Base-by-base conservation (phyloP, 257 asterid genomes). In the Solanum lignicaule region DNA sequence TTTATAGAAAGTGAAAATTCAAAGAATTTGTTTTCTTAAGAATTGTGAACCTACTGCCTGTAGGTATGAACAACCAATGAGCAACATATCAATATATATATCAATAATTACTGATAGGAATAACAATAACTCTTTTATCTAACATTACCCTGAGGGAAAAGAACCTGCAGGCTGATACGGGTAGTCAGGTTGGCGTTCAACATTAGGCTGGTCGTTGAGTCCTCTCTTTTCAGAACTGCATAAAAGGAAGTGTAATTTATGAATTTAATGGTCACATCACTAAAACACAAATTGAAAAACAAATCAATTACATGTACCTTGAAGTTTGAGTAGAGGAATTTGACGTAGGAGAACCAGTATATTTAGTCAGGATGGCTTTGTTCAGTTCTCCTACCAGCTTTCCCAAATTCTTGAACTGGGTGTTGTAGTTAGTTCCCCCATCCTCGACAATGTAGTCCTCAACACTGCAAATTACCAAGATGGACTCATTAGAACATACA, bases 371-470 rank as follows among this genome's bases (percentile, higher is more conserved):
- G 31, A 96, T 73, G 21, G 90, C 91, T 68, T 88, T 86, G 71
- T 94, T 91, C 72, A 95, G 88, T 32, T 82, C 88, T 9, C 88
- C 91, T 12, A 93, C 93, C 88, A 95, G 93, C 88, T 92, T 95
- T 46, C 95, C 94, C 89, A 95, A 87, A 88, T 93, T 91, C 91
- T 95, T 95, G 92, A 89, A 95, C 89, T 94, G 96, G 4, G 94
- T 75, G 60, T 86, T 87, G 83, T 92, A 95, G 71, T 91, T 92
- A 23, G 92, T 60, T 76, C 91, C 93, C 35, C 87, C 94, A 25
- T 90, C 88, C 71, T 91, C 91, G n/a, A 76, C 90, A 14, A 87
- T 91, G 85, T 91, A 94, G 65, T 96, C 94, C 71, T 84, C 90
- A 87, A 88, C 94, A 68, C 98, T 96, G 39, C 58, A 87, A 62